phyloP scores from a whole-genome alignment of 257 asterid species.

The Haberlea rhodopensis region DNA sequence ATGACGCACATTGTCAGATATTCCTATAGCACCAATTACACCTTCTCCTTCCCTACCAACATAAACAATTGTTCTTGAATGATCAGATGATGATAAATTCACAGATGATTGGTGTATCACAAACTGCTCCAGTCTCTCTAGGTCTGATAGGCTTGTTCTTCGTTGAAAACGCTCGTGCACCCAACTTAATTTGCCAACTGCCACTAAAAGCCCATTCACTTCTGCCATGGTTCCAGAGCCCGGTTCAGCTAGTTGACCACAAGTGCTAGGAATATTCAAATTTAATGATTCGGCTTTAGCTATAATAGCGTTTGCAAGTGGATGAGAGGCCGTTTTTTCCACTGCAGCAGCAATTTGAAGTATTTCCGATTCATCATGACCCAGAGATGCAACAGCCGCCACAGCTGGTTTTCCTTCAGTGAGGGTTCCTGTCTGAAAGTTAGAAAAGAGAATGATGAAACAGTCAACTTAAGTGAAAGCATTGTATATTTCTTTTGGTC shows the following conservation, averaged over 20 bases:
- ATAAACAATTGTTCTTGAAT: slow-evolving; percentile 80
- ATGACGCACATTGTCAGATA: slow-evolving; percentile 70
- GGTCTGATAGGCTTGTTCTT: slow-evolving; percentile 44
- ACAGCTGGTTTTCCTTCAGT: slow-evolving; percentile 96
- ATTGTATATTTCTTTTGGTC: background rate
- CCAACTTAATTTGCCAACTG: slow-evolving; percentile 90
- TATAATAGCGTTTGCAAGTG: slow-evolving; percentile 84
- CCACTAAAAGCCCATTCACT: slow-evolving; percentile 89
- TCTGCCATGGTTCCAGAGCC: slow-evolving; percentile 96
- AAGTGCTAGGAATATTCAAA: slow-evolving; percentile 67
- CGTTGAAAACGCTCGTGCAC: slow-evolving; percentile 78
- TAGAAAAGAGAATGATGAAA: slow-evolving; percentile 21
- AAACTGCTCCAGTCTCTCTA: slow-evolving; percentile 65
- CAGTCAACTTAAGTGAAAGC: slow-evolving; percentile 16
- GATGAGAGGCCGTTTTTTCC: slow-evolving; percentile 96
- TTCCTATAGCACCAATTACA: slow-evolving; percentile 81
- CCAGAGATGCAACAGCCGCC: slow-evolving; percentile 60
- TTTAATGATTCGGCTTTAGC: slow-evolving; percentile 67
- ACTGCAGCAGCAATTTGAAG: slow-evolving; percentile 91
- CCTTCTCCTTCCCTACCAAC: slow-evolving; percentile 98
- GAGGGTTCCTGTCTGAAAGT: slow-evolving; percentile 86
- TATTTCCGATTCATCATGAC: slow-evolving; percentile 63
- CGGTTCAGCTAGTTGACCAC: slow-evolving; percentile 83
- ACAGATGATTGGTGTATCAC: slow-evolving; percentile 50
- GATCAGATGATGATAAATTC: slow-evolving; percentile 54